phyloP scores from a whole-genome alignment of 73 alveolate species.

The Blepharisma stoltei region DNA sequence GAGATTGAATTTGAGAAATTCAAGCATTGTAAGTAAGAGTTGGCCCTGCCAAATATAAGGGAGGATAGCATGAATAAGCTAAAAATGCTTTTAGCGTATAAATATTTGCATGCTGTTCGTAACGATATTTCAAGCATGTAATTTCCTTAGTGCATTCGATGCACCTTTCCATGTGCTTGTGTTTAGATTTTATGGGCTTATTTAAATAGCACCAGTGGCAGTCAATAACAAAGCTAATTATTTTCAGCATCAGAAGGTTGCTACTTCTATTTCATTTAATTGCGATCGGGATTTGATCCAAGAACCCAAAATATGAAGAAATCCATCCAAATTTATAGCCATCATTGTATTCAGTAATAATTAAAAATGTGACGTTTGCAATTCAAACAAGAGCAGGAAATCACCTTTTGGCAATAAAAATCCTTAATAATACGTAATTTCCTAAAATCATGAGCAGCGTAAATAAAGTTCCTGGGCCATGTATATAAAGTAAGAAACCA shows the following conservation, averaged over 20 bases:
- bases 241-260: neutral
- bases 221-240: neutral
- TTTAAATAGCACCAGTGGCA: neutral
- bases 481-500: neutral
- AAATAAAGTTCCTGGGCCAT: neutral
- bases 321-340: slow-evolving; percentile 9
- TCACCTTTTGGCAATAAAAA: neutral
- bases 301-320: neutral
- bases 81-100: neutral
- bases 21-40: neutral
- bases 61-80: neutral
- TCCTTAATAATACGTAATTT: neutral
- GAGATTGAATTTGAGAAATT: neutral
- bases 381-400: slow-evolving; percentile 4
- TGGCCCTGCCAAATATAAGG: slow-evolving; percentile 3
- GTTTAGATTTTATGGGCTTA: neutral
- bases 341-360: neutral
- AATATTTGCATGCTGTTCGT: neutral
- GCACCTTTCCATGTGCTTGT: slow-evolving; percentile 3
- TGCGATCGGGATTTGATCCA: neutral
- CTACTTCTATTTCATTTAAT: neutral
- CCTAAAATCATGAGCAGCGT: neutral
- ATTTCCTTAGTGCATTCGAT: neutral
- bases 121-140: neutral
- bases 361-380: neutral